phyloP scores from a whole-genome alignment of 2,329 filamentous ascomycete species.

The Claviceps spartinae region DNA sequence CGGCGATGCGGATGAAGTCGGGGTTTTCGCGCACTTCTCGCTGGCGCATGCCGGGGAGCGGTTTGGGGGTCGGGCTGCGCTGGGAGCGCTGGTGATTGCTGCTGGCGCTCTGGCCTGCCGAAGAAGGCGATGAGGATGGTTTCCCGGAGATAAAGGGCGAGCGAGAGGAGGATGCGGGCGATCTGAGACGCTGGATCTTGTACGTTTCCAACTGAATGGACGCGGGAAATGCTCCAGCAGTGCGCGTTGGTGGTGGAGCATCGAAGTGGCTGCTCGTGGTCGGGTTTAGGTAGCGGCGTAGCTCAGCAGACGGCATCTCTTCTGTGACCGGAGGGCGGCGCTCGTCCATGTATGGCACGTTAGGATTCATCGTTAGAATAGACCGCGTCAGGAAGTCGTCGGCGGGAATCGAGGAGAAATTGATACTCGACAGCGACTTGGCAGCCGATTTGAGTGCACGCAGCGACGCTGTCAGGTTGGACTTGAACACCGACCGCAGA shows the following conservation, averaged over 20 bases:
- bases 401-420: slow-evolving; percentile 48
- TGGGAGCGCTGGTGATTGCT: slow-evolving; percentile 9
- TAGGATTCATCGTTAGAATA: slow-evolving; percentile 52
- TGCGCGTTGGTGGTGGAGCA: slow-evolving; percentile 14
- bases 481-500: slow-evolving; percentile 49
- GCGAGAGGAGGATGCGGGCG: slow-evolving; percentile 19
- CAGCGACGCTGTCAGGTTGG: slow-evolving; percentile 54
- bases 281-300: slow-evolving; percentile 55
- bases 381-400: slow-evolving; percentile 56
- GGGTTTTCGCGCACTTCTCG: slow-evolving; percentile 57
- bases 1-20: slow-evolving; percentile 57
- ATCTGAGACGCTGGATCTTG: slow-evolving; percentile 40
- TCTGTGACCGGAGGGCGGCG: slow-evolving; percentile 47
- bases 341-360: slow-evolving; percentile 54
- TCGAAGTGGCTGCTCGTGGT: slow-evolving; percentile 29
- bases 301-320: slow-evolving; percentile 50
- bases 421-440: slow-evolving; percentile 48
- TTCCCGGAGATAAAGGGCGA: slow-evolving; percentile 6
- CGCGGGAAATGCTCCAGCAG: slow-evolving; percentile 35
- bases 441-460: slow-evolving; percentile 51
- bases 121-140: background rate
- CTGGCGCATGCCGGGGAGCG: slow-evolving; percentile 38
- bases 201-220: slow-evolving; percentile 64
- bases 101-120: slow-evolving; percentile 8
- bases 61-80: slow-evolving; percentile 18